Base-by-base conservation (phyloP, 768 basidiomycete genomes). In the Russula ochroleuca region DNA sequence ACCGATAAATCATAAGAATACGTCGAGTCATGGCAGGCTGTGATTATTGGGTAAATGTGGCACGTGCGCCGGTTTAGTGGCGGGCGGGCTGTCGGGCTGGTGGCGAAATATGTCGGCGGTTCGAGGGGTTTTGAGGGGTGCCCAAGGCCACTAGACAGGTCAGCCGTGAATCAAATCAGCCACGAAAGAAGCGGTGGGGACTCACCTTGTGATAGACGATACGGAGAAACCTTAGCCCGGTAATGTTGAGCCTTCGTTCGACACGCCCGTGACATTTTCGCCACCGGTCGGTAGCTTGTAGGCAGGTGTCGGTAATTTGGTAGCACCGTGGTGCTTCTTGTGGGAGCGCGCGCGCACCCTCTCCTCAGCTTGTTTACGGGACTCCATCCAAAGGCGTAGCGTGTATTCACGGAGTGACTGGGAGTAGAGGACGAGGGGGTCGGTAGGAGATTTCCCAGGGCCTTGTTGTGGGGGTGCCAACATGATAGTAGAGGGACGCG, bases 381-480 rank as follows among this genome's bases (percentile, higher is more conserved):
- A 85, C 70, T 88, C 84, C 56, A 82, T 81, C 86, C 87, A 88
- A 55, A 86, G 78, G 47, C 72, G 78, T 56, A 87, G 79, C 33
- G 87, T 88, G 65, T 87, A 88, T 61, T 85, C 79, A 71, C 87
- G 84, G 38, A 89, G 74, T 49, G 85, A 79, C 68, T 81, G 84
- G 19, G 87, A 82, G 69, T 89, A 89, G 40, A 77, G 77, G 52
- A 77, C 70, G 68, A 87, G 63, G 0, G 68, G 51, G 19, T 64
- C 68, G 17, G 43, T 37, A 2, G 48, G 37, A 21, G 31, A 14
- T 25, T 64, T 54, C 1, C 60, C 47, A 23, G 64, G 33, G 15
- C 48, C 41, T 14, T 61, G 58, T 2, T 61, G 58, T 2, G 66
- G 23, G 4, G 63, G 33, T 2, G 37, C 58, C 9, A 65, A 51